Evolutionary conservation across 1,284 basidiomycete genomes (phyloP).

Genomic region (Erythrobasidium hasegawianum): DNA sequence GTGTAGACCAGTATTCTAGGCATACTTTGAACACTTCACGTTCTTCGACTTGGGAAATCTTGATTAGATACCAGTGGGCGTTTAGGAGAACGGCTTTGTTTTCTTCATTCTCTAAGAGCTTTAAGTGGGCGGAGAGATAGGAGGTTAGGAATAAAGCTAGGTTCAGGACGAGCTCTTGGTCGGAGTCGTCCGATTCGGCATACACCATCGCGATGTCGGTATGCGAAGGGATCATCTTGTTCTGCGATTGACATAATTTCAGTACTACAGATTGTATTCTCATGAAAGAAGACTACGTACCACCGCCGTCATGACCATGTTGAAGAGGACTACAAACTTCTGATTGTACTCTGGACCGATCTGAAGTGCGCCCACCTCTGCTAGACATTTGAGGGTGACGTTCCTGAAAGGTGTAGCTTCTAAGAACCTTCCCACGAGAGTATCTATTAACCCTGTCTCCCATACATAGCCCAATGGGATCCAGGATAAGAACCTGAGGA

Average conservation of each 20-base stretch:
- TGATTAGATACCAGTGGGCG: conserved; percentile 97
- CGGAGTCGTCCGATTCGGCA: conserved; percentile 80
- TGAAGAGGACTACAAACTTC: conserved; percentile 96
- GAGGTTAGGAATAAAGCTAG: conserved; percentile 95
- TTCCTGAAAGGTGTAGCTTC: conserved; percentile 97
- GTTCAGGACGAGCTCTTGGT: conserved; percentile 96
- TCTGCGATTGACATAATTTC: too few relatives aligned
- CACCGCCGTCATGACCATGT: conserved; percentile 94
- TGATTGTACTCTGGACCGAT: conserved; percentile 96
- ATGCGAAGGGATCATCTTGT: conserved; percentile 91
- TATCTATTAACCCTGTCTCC: conserved; percentile 95
- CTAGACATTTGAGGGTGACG: conserved; percentile 92
- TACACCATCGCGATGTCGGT: conserved; percentile 93
- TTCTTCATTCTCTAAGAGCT: conserved; percentile 83
- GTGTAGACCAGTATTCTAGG: conserved; percentile 96
- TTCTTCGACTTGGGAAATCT: conserved; percentile 96
- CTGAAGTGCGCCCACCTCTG: conserved; percentile 87
- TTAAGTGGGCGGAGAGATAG: conserved; percentile 83
- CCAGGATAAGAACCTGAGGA: conserved; percentile 90
- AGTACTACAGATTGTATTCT: too few relatives aligned
- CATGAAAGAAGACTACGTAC: too few relatives aligned
- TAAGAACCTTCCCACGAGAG: conserved; percentile 82
- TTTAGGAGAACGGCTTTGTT: conserved; percentile 93
- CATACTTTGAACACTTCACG: conserved; percentile 99
- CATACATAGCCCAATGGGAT: conserved; percentile 99